Percentiles rank a stretch among this genome's conserved stretches.
Evolutionary conservation across 2,329 filamentous ascomycete species (phyloP).

Genomic region (Clathrospora elynae): DNA sequence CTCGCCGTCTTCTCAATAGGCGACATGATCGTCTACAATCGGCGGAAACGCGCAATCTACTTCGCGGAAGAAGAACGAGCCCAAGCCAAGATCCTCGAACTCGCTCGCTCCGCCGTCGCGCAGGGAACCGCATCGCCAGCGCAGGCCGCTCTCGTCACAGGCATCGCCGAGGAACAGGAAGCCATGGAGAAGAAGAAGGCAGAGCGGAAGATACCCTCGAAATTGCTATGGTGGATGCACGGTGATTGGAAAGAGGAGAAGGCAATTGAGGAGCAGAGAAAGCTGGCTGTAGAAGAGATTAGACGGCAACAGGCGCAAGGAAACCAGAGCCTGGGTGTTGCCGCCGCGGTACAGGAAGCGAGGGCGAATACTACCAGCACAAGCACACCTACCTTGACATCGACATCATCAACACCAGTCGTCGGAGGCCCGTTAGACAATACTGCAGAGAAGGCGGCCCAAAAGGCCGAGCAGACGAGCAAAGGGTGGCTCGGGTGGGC

Average conservation of each 20-base stretch:
- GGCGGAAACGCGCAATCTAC: constrained; percentile 66
- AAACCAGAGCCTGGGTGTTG: constrained; percentile 28
- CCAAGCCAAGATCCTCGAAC: constrained; percentile 50
- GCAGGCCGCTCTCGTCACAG: constrained; percentile 57
- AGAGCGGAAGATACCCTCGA: constrained; percentile 38
- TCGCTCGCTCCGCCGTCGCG: constrained; percentile 52
- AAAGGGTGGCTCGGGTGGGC: constrained; percentile 56
- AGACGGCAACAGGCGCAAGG: constrained; percentile 35
- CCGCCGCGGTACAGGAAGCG: constrained; percentile 44
- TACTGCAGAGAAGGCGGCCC: constrained; percentile 49
- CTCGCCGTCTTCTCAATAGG: constrained; percentile 68
- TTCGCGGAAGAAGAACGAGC: constrained; percentile 59
- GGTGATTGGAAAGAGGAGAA: constrained; percentile 48
- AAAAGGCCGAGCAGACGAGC: constrained; percentile 44
- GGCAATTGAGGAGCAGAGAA: constrained; percentile 42
- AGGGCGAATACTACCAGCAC: constrained; percentile 23
- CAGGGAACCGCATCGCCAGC: constrained; percentile 55
- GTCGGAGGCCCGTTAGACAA: constrained; percentile 55
- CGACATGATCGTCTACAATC: constrained; percentile 71
- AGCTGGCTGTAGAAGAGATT: constrained; percentile 38
- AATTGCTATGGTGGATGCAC: constrained; percentile 44
- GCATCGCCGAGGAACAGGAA: constrained; percentile 67
- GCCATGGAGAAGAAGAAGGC: constrained; percentile 48
- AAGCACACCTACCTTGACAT: constrained; percentile 29
- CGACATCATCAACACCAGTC: constrained; percentile 34